Base-by-base conservation (phyloP, 305 asterid genomes). In the Caryopteris hybrid region DNA sequence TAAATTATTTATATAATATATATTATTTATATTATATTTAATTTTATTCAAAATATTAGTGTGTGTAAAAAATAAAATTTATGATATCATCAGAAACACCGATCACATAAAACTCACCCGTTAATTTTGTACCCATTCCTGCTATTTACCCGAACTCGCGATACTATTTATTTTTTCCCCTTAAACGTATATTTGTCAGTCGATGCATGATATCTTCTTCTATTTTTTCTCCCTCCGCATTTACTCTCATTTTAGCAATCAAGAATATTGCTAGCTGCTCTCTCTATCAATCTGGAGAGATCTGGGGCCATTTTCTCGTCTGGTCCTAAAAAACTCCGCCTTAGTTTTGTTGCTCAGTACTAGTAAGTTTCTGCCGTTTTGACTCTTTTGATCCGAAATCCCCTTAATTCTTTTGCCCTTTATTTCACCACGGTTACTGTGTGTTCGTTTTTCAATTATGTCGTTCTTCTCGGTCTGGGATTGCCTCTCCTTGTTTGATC, bases 241-340 rank as follows among this genome's bases (percentile, higher is more conserved):
- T 45, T 2, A 64, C 22, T 65, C 54, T 29, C 14, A 25, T 27
- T 57, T 66, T 61, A 47, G 55, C 50, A 50, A 22, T 56, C 72
- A 57, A 57, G 54, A 57, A 73, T 58, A 14, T 72, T 2, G 33
- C 33, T 31, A 1, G 10, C 52, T 27, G 9, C 31, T 45, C 56
- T 25, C 21, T 65, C 64, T 64, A 27, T 34, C 53, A 72, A 41
- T 57, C 59, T 48, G 14, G 66, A 65, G 79, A 73, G 76, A 69
- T 73, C 68, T 70, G 72, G 59, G 56, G 50, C 25, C 66, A 34
- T 45, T 54, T 52, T 17, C 47, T 47, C 25, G 63, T 43, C 16
- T 61, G 43, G 70, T 74, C 78, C 69, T 70, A 3, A 22, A 74
- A 74, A 36, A 46, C 77, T 62, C 77, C 62, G 69, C 77, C 74